Evolutionary conservation across 1,139 yeast species (phyloP), one percentile per base, ranked within the genome.

Genomic region (Diutina sp.): DNA sequence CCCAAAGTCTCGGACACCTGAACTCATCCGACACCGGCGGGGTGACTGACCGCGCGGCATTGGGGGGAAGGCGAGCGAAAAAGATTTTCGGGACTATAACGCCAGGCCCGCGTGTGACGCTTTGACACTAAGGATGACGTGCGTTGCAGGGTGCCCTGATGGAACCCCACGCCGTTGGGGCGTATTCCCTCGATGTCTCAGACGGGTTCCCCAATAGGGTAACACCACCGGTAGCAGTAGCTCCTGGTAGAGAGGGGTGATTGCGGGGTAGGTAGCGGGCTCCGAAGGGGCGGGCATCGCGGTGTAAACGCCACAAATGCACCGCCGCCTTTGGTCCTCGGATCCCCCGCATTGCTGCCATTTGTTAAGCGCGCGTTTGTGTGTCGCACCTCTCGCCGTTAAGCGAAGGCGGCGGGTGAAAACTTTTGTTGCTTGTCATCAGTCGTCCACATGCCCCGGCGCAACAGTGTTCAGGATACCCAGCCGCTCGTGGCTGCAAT

Each of bases 401-500:
- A 35, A 35, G n/a, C 41, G 41, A 11, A 35, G 41, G 41, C 41
- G 41, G 41, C 41, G 41, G n/a, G 41, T 35, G 41, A 35, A 35
- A 35, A 35, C 41, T 35, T 35, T 35, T 35, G 41, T 35, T 35
- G 41, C 41, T 35, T 11, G 41, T 11, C 16, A 5, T 35, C 6
- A n/a, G 6, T 35, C 5, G 14, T 11, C 50, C 21, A 25, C 41
- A 50, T 50, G 53, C 53, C 53, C 8, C 41, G 53, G n/a, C 53
- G 53, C 7, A 50, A 50, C 44, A 32, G 44, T 50, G 28, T 18
- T 21, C 53, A 50, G 29, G 53, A 50, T 8, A 50, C 53, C 14
- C 44, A 16, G 28, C 85, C 87, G 1, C 71, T 84, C 57, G 75
- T 86, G 55, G 90, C 87, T 30, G 77, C 96, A 58, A 84, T 90